Evolutionary conservation across 805 yeast genomes (phyloP), one percentile per base, ranked within the genome.

Genomic region (Candida patagonica): DNA sequence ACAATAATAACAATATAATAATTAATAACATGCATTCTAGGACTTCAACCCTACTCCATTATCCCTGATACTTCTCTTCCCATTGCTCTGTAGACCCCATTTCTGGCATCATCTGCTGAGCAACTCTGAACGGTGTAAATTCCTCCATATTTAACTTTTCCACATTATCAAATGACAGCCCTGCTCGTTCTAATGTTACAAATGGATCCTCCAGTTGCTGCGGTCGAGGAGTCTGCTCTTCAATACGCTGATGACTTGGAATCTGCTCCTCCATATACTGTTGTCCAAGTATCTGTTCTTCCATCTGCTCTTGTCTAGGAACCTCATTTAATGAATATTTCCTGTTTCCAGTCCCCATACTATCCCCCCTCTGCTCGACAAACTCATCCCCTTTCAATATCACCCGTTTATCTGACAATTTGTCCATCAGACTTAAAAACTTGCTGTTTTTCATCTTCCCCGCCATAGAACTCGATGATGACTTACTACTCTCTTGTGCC

Each of bases 361-460:
- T n/a, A n/a, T n/a, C n/a, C 26, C 54, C 54, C 2, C 38, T 35
- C 23, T 22, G 27, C 25, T 51, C 51, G 6, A 52, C 55, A 34
- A 52, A 48, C 38, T 50, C 46, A n/a, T 46, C 46, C 2, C 51
- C 55, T 5, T 51, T 52, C 9, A 52, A 27, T 8, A 31, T 36
- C 17, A 49, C 50, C n/a, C 46, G 32, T 38, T 49, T 47, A 29
- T 46, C 43, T 20, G 53, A 44, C n/a, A 54, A 38, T 20, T 50
- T 41, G 23, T 49, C 41, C 58, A 54, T 54, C 13, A 54, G 48
- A 15, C 42, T 45, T 49, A 54, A 40, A 26, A 54, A 54, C 22
- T 52, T 39, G 17, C 53, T 46, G 39, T 46, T 45, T 33, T 48
- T 41, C 35, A 54, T 44, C 37, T 54, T 54, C 31, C 37, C 40